phyloP scores from a whole-genome alignment of 2,329 filamentous ascomycete species.

The Atkinsonella texensis region DNA sequence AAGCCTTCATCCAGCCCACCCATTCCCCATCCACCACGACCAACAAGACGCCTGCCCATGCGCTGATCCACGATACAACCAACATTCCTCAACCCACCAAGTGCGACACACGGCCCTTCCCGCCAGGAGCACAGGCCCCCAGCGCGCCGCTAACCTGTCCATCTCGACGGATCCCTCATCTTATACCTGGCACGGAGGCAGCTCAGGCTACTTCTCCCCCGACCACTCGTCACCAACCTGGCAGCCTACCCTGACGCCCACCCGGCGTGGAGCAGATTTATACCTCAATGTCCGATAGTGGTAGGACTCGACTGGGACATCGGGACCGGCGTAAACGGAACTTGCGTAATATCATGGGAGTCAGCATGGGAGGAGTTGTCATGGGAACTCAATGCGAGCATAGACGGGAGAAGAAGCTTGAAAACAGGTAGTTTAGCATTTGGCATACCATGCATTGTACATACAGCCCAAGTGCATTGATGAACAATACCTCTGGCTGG shows the following conservation, averaged over 20 bases:
- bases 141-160: constrained; percentile 35
- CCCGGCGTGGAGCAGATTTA: constrained; percentile 52
- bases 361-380: no score
- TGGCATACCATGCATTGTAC: no score
- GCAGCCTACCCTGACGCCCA: constrained; percentile 53
- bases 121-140: constrained; percentile 38
- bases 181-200: constrained; percentile 6
- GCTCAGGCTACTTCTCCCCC: not conserved
- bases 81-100: constrained; percentile 4
- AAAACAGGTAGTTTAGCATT: no score
- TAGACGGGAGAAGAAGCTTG: no score
- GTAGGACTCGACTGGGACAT: not conserved
- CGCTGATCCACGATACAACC: not conserved
- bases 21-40: constrained; percentile 2
- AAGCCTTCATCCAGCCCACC: constrained; percentile 9
- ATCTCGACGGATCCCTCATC: constrained; percentile 14
- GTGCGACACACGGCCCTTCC: constrained; percentile 22
- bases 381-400: no score
- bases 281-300: constrained; percentile 41
- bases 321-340: no score
- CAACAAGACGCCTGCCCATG: constrained; percentile 5
- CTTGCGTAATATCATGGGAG: no score
- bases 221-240: constrained; percentile 15
- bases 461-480: no score
- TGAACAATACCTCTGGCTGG: no score